Conservation (phyloP, 2,329 filamentous ascomycete species). For the Cercospora nicotianae region DNA sequence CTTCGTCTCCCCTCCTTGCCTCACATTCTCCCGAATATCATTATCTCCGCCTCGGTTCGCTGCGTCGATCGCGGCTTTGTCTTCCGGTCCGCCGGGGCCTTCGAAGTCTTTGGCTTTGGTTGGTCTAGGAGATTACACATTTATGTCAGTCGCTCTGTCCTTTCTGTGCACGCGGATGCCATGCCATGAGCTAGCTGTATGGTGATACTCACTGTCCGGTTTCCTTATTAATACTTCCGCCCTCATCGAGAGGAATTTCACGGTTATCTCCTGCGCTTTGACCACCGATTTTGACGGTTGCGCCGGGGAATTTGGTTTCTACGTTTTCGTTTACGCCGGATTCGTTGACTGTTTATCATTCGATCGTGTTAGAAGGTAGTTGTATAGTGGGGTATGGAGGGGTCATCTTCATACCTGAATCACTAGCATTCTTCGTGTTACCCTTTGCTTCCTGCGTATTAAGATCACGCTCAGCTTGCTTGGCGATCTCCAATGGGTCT, state of each 20-base stretch:
- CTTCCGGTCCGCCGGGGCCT: conserved; percentile 51
- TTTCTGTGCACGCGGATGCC: no score
- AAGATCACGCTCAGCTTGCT: conserved; percentile 52
- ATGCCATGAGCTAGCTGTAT: no score
- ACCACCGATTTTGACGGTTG: conserved; percentile 46
- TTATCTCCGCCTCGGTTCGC: conserved; percentile 44
- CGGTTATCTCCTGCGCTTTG: conserved; percentile 50
- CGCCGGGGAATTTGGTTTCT: conserved; percentile 47
- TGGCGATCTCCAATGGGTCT: conserved; percentile 47
- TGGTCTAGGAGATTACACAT: conserved; percentile 29
- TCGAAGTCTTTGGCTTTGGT: conserved; percentile 53
- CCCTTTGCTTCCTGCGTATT: conserved; percentile 45
- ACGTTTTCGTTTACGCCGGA: conserved; percentile 51
- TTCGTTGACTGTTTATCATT: conserved; percentile 43
- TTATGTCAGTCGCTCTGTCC: no score
- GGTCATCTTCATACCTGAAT: conserved; percentile 24
- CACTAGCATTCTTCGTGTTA: conserved; percentile 22
- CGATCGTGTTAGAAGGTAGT: no score
- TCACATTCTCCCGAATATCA: conserved; percentile 44
- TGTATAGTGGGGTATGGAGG: no score
- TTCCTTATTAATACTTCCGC: conserved; percentile 44
- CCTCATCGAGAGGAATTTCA: conserved; percentile 50
- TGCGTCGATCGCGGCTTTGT: conserved; percentile 43
- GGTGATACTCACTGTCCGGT: conserved; percentile 46
- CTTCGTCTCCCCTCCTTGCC: conserved; percentile 38